Base-by-base conservation (phyloP, 768 basidiomycete genomes). In the Kwoniella sp. region DNA sequence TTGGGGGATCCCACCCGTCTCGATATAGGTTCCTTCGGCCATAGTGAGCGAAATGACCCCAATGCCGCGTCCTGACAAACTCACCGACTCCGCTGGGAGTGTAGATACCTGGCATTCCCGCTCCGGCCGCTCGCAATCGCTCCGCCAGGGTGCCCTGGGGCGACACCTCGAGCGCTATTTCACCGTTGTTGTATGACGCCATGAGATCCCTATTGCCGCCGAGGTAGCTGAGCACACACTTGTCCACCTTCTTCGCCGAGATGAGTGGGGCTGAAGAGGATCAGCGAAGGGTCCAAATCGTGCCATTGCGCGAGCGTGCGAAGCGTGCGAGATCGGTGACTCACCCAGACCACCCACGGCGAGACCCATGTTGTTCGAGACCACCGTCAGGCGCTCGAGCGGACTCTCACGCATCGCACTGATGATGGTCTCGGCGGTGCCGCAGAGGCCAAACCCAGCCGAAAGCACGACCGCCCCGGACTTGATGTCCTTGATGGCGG, bases 91-190 rank as follows among this genome's bases (percentile, higher is more conserved):
- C 70, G 15, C 63, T 72, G 36, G 59, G 50, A 11, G 70, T 72
- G 49, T 57, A 68, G 36, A 72, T 56, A 11, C 62, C 70, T 22
- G 70, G 70, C 57, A 70, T 68, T 32, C 70, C 68, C 5, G 65
- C 61, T 7, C 62, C 70, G 3, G 56, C 70, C 10, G 68, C 57
- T 46, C 67, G 40, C 25, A 72, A 46, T 40, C 70, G 43, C 45
- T 72, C 70, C 41, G 68, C 67, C 22, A 72, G 56, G 2, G 70
- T 68, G 10, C 70, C 70, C 41, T 72, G 70, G 4, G 70, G 70
- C 43, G 50, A 54, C 6, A 72, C 53, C 52, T 72, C 70, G n/a
- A 72, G 29, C 5, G 59, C 19, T 12, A 72, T 59, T 26, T 69
- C 52, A 14, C 70, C 70, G 8, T 50, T 29, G 17, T 69, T 54